Percentiles rank a stretch among this genome's conserved stretches.
Evolutionary conservation across 441 rosid genomes (phyloP).

Genomic region (Dalechampia spathulata): DNA sequence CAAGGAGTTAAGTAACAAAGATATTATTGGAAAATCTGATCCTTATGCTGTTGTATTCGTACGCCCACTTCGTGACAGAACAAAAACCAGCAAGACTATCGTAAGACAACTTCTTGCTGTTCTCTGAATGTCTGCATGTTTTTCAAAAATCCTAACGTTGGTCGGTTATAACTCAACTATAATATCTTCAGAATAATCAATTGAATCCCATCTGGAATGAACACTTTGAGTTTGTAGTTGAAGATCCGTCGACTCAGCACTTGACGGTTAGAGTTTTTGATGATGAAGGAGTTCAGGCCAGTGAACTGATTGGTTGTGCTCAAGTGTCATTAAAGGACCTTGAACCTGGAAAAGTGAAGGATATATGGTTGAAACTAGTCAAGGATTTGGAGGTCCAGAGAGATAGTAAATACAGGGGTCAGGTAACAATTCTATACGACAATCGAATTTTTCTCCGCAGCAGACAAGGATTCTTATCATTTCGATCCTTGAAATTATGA

Average conservation of each 20-base stretch:
- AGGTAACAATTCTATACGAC: slow-evolving; percentile 38
- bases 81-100: slow-evolving; percentile 69
- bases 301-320: slow-evolving; percentile 84
- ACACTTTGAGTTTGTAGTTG: slow-evolving; percentile 80
- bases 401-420: slow-evolving; percentile 86
- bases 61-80: slow-evolving; percentile 75
- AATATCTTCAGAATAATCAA: slow-evolving; percentile 60
- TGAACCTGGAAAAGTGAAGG: slow-evolving; percentile 95
- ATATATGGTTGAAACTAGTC: slow-evolving; percentile 87
- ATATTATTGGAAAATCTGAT: slow-evolving; percentile 91
- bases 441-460: background rate
- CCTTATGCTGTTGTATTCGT: slow-evolving; percentile 76
- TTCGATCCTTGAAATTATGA: background rate
- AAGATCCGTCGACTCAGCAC: slow-evolving; percentile 84
- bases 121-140: too few species aligned
- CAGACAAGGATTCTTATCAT: too few species aligned
- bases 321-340: slow-evolving; percentile 55
- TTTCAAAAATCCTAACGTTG: background rate
- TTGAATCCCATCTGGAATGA: slow-evolving; percentile 97
- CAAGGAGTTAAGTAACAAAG: slow-evolving; percentile 73
- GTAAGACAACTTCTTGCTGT: slow-evolving; percentile 35
- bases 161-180: slow-evolving; percentile 1
- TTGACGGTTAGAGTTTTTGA: slow-evolving; percentile 74
- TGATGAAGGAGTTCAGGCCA: slow-evolving; percentile 86
- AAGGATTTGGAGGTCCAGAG: slow-evolving; percentile 94